phyloP scores from a whole-genome alignment of 208 protist genomes.

The Crithidia acanthocephali region DNA sequence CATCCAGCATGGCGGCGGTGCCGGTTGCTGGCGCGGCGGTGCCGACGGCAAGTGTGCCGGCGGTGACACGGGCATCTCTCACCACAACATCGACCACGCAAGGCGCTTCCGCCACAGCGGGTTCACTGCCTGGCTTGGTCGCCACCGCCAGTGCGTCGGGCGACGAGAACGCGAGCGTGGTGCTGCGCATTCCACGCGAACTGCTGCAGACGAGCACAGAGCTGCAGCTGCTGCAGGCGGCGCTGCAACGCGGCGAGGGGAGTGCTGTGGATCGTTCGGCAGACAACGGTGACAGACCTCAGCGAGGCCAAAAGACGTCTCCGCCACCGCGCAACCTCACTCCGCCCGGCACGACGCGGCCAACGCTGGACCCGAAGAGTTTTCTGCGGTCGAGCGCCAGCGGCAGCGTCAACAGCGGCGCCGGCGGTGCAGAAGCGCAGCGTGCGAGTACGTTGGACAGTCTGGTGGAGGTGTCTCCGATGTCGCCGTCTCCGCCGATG shows the following conservation, averaged over 20 bases:
- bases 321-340: not conserved
- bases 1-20: conserved; percentile 19
- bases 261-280: not conserved
- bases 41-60: not conserved
- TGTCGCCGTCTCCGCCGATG: conserved; percentile 10
- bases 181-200: conserved; percentile 22
- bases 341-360: not conserved
- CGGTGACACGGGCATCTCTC: not conserved
- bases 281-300: not conserved
- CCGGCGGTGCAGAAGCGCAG: not conserved
- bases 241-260: not conserved
- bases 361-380: conserved; percentile 10
- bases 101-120: not conserved
- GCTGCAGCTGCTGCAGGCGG: conserved; percentile 22
- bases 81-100: not conserved
- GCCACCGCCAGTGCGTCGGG: not conserved
- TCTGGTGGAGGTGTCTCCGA: conserved; percentile 23
- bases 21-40: not conserved
- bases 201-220: conserved; percentile 5
- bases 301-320: not conserved
- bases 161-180: not conserved
- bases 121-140: conserved; percentile 14
- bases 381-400: conserved; percentile 9
- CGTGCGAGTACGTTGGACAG: conserved; percentile 19
- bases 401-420: conserved; percentile 9